Evolutionary conservation across 148 eudicot genomes (phyloP).

Genomic region (Dysphania ambrosioides): DNA sequence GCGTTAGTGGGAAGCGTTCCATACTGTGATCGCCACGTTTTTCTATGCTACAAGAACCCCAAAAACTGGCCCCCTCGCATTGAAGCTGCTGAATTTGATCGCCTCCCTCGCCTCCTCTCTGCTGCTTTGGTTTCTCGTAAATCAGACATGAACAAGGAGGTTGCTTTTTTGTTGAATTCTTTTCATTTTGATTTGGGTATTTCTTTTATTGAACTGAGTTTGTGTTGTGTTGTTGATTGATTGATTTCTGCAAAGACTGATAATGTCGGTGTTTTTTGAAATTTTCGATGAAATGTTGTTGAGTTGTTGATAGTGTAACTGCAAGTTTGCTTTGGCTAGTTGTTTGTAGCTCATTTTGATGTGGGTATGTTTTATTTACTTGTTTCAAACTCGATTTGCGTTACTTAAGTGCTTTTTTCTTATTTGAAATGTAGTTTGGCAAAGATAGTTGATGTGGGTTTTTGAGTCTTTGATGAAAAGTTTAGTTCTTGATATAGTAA

Average conservation of each 20-base stretch:
- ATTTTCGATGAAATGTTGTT: not conserved
- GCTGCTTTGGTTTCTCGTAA: constrained; percentile 70
- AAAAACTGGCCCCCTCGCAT: constrained; percentile 91
- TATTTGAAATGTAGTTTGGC: not conserved
- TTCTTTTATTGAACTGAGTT: not conserved
- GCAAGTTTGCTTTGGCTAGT: not conserved
- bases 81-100: constrained; percentile 98
- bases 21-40: constrained; percentile 79
- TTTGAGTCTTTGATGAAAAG: not conserved
- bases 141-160: constrained; percentile 56
- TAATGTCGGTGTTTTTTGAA: not conserved
- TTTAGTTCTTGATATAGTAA: constrained; percentile 5
- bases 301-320: not conserved
- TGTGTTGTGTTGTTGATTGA: constrained; percentile 4
- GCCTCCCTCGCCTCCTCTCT: constrained; percentile 79
- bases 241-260: not conserved
- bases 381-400: constrained; percentile 14
- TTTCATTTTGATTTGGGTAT: not conserved
- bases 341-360: constrained; percentile 6
- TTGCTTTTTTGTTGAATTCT: constrained; percentile 12
- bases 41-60: constrained; percentile 89
- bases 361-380: constrained; percentile 6
- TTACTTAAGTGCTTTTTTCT: not conserved
- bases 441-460: constrained; percentile 6
- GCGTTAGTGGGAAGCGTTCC: constrained; percentile 61